Base-by-base conservation (phyloP, 352 stramenopile genomes). In the Pythium folliculosum region DNA sequence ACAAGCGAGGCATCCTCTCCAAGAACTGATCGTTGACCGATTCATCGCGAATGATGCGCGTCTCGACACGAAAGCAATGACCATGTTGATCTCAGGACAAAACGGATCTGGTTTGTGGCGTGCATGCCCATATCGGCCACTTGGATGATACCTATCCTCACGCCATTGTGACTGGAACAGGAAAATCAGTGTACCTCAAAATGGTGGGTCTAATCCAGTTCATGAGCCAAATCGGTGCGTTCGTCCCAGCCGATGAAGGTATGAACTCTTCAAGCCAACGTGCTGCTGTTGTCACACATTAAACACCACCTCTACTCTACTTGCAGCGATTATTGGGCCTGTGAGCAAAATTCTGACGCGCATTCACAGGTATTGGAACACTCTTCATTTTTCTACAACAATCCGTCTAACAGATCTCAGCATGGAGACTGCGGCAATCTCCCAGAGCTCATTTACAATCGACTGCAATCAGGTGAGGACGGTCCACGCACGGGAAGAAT, bases 171-270 rank as follows among this genome's bases (percentile, higher is more conserved):
- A 40, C 8, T 57, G 3, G 32, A 23, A 43, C 61, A 96, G 88
- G 88, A 13, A 96, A 96, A 77, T 96, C 88, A 8, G 82, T 94
- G 17, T 93, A 89, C 67, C 62, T 96, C 62, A 95, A 93, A 63
- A 92, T 89, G 82, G 77, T 95, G 10, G 88, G 88, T 1, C 65
- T 96, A 9, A 53, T 96, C 12, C 86, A 95, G 59, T 92, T 92
- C 63, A 90, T 96, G 82, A 66, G 84, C 38, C 88, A 96, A 67
- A 89, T 96, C 30, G 88, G 88, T 19, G 90, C 75, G 17, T 96
- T 93, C 57, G 80, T 95, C 44, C 84, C 88, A 17, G 86, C 85
- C 7, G 68, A 88, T 55, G 69, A 85, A 86, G 86, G 88, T 91
- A 35, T 3, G 19, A 51, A n/a, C 5, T 17, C 10, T 50, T 3